Base-by-base conservation (phyloP, 805 yeast species). In the Pichia gijzeniarum region DNA sequence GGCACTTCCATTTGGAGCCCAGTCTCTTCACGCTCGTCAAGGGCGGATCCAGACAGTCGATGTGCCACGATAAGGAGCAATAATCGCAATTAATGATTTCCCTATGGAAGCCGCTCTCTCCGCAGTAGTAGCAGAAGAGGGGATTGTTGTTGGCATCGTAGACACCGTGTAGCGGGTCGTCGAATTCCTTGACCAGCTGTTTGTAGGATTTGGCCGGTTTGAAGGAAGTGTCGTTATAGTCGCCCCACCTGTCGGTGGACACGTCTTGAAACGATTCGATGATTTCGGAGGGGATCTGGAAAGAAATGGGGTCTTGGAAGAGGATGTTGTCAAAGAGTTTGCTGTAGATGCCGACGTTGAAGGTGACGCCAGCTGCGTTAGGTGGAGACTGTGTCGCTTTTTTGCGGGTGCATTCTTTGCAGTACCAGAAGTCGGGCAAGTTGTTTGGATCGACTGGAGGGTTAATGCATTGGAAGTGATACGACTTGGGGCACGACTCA, bases 1-100 rank as follows among this genome's bases (percentile, higher is more conserved):
- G 98, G 63, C 96, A 93, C 66, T 77, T 80, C 98, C 96, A 91
- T 61, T 82, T 85, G 38, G 72, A 71, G 2, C 93, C 95, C 37
- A 85, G 60, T 35, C 82, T 79, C 55, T 87, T 86, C 17, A 82
- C 77, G 5, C 82, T 70, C 14, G 86, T 72, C 53, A 87, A 66
- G 1, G 96, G 95, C 1, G 86, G 85, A 42, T 74, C 71, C 14
- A 90, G 63, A 62, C 98, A 90, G 63, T 91, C 96, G 39, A 90
- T 63, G 65, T 90, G 98, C 95, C 95, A 90, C 16, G 80, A 74
- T 3, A 84, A 68, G 0, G 82, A 71, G 62, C 98, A 90, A 57
- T 82, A 85, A 57, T 88, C 96, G 62, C 98, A 90, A 46, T 76
- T 77, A 14, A 81, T 74, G 17, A 90, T 70, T 31, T 75, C 71